phyloP scores from a whole-genome alignment of 106 monocot species.

The Allium cepa region DNA sequence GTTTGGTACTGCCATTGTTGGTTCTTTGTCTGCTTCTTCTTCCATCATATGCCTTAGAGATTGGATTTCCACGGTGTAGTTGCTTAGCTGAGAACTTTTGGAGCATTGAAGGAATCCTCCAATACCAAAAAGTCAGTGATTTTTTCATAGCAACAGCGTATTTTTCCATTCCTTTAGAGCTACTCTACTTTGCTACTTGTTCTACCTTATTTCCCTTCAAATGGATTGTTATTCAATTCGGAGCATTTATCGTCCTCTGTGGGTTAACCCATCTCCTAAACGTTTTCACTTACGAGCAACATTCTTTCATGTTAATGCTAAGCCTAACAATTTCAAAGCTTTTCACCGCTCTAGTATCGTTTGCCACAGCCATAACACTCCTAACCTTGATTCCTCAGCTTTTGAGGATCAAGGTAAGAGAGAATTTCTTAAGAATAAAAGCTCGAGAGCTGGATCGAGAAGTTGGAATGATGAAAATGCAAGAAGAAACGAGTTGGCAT shows the following conservation, averaged over 20 bases:
- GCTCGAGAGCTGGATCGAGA: constrained; percentile 51
- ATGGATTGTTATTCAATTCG: constrained; percentile 71
- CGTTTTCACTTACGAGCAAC: constrained; percentile 58
- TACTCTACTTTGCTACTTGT: constrained; percentile 55
- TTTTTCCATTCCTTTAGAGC: constrained; percentile 80
- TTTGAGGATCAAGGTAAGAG: constrained; percentile 53
- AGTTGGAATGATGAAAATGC: constrained; percentile 54
- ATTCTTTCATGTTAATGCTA: constrained; percentile 50
- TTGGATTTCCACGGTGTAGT: constrained; percentile 22
- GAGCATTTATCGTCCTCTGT: constrained; percentile 66
- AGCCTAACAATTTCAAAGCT: constrained; percentile 53
- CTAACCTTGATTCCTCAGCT: constrained; percentile 79
- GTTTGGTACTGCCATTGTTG: background rate
- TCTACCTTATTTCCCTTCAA: constrained; percentile 63
- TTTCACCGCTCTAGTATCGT: constrained; percentile 68
- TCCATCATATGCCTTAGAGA: constrained; percentile 15
- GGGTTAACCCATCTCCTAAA: constrained; percentile 62
- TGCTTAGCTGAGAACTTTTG: constrained; percentile 39
- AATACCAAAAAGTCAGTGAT: constrained; percentile 62
- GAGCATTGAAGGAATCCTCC: constrained; percentile 35
- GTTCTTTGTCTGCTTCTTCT: constrained; percentile 8
- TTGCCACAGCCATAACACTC: constrained; percentile 63
- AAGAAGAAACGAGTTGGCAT: constrained; percentile 64
- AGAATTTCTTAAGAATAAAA: constrained; percentile 55
- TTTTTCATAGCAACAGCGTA: constrained; percentile 65